Evolutionary conservation across 176 grass and related monocot species (phyloP).

Genomic region (Miscanthus lutarioriparius): DNA sequence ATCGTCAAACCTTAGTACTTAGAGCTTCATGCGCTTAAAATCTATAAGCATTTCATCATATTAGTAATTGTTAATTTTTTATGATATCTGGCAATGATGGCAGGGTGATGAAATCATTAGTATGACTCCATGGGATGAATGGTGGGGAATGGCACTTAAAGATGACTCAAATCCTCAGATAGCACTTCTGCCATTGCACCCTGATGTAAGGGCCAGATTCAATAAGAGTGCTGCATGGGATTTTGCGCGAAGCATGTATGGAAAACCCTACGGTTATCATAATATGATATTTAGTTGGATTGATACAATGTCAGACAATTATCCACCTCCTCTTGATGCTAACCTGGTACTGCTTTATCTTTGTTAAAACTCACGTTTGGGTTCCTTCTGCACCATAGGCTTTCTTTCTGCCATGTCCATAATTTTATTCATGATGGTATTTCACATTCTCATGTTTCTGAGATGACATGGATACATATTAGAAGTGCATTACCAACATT

Average conservation of each 20-base stretch:
- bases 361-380: not conserved
- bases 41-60: not conserved
- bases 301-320: conserved; percentile 82
- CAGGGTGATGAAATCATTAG: conserved; percentile 95
- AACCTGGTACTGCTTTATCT: conserved; percentile 69
- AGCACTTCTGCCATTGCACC: conserved; percentile 79
- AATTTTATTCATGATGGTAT: not conserved
- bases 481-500: not conserved
- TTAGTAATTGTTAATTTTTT: not conserved
- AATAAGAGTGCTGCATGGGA: conserved; percentile 87
- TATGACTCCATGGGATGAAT: conserved; percentile 92
- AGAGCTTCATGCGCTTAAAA: not conserved
- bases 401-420: conserved; percentile 15
- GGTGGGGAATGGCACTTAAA: conserved; percentile 90
- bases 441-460: not conserved
- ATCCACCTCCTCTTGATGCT: conserved; percentile 90
- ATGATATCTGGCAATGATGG: conserved; percentile 1
- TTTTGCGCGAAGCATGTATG: conserved; percentile 80
- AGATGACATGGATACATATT: not conserved
- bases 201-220: conserved; percentile 70
- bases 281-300: conserved; percentile 99
- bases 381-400: not conserved
- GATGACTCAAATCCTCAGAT: conserved; percentile 94
- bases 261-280: conserved; percentile 97
- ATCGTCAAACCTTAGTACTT: not conserved